These are phyloP conservation scores for Alternaria consortialis DNA, from an alignment of 2,329 filamentous ascomycete genomes.

Conservation along the genomic window DNA sequence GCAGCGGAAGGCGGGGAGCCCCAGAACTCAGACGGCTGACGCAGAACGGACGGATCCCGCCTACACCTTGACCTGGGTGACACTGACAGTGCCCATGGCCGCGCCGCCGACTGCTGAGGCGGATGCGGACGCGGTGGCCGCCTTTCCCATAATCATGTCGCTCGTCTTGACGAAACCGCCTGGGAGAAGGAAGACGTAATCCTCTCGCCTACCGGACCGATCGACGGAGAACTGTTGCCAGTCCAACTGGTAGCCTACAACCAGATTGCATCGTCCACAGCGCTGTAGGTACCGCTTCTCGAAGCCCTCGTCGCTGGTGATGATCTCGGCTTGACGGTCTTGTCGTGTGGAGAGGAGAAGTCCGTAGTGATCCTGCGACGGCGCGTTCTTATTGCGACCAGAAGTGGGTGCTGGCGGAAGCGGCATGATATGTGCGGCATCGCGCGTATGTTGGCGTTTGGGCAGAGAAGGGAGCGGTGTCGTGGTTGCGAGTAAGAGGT, in stretches of 20 bases:
- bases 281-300: slow-evolving; percentile 69
- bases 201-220: slow-evolving; percentile 49
- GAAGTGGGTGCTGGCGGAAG: slow-evolving; percentile 51
- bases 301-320: slow-evolving; percentile 69
- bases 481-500: slow-evolving; percentile 69
- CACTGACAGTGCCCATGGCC: slow-evolving; percentile 26
- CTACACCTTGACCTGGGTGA: slow-evolving; percentile 38
- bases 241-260: slow-evolving; percentile 70
- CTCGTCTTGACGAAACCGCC: slow-evolving; percentile 67
- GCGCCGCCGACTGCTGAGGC: slow-evolving; percentile 13
- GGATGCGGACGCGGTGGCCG: slow-evolving; percentile 11
- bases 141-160: slow-evolving; percentile 60
- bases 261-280: slow-evolving; percentile 68
- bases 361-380: slow-evolving; percentile 55
- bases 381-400: slow-evolving; percentile 10
- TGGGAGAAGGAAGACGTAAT: slow-evolving; percentile 68
- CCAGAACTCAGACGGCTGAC: not conserved
- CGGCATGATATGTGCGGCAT: slow-evolving; percentile 67
- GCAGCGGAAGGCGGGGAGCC: slow-evolving; percentile 8
- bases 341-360: slow-evolving; percentile 60
- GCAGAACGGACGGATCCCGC: not conserved
- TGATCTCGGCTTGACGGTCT: slow-evolving; percentile 60
- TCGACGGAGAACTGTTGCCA: slow-evolving; percentile 56
- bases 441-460: slow-evolving; percentile 59
- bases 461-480: slow-evolving; percentile 63